Evolutionary conservation across 805 yeast species (phyloP), one percentile per base, ranked within the genome.

Genomic region (Kluyveromyces lactis): DNA sequence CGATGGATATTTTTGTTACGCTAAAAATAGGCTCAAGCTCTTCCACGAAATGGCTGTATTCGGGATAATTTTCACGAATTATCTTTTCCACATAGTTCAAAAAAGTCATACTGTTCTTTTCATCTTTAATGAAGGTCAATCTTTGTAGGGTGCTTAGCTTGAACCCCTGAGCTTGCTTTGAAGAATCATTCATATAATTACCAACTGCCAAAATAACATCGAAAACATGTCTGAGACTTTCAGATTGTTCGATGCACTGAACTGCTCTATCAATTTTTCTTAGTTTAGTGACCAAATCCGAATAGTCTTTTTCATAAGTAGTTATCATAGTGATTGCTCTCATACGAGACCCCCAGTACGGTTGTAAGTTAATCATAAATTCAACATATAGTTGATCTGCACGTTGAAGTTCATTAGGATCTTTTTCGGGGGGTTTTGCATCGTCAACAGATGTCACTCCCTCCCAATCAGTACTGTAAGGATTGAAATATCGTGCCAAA

Each of bases 131-230:
- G 49, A 94, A 87, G 24, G 82, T 85, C 42, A 92, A 70, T 49
- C 97, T 68, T 53, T 87, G 96, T 39, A 92, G 69, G n/a, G 96
- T 85, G 33, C 85, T 81, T 43, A 92, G 67, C 52, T 83, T 82
- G 70, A 94, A 94, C 3, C 99, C 99, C 48, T 75, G 73, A 1
- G 97, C 97, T 58, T 87, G 95, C 51, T 87, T 89, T 2, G 86
- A 70, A n/a, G 77, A 68, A 52, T 87, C 95, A 58, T 94, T 92
- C 98, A 92, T 92, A 58, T 80, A 90, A 59, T 92, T 92, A 43
- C 98, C 99, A 37, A 92, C 92, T 3, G 89, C 80, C 46, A 89
- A 67, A 45, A 92, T 90, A 34, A 92, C 77, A 41, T 85, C 87
- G 53, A 94, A 73, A 12, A 92, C 78, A 40, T 76, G 73, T 45